These are phyloP conservation scores for Periconia sp. DNA, from an alignment of 2,329 filamentous ascomycete species.

Conservation along the genomic window DNA sequence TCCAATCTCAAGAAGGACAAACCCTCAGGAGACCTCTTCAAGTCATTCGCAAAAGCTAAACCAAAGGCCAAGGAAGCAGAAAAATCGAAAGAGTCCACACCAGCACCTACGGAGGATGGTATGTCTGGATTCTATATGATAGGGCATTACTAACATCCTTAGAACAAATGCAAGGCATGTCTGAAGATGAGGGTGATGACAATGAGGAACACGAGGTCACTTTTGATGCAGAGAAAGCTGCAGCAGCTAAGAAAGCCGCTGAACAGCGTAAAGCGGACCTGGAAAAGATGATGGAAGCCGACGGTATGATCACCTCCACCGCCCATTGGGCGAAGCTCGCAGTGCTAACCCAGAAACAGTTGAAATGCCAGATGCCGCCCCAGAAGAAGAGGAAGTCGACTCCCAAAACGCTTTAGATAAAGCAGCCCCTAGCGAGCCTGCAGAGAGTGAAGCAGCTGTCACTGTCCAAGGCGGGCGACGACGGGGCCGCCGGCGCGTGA, in stretches of 20 bases:
- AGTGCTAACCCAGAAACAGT: conserved; percentile 50
- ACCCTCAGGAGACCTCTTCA: conserved; percentile 70
- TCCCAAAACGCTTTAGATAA: conserved; percentile 34
- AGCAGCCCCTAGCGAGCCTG: conserved; percentile 31
- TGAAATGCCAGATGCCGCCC: conserved; percentile 63
- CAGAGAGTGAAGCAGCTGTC: conserved; percentile 45
- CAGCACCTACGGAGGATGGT: conserved; percentile 58
- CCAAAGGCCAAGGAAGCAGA: conserved; percentile 58
- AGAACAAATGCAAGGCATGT: conserved; percentile 62
- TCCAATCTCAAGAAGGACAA: conserved; percentile 63
- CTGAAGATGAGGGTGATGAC: conserved; percentile 48
- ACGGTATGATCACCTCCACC: conserved; percentile 52
- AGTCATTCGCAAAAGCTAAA: conserved; percentile 76
- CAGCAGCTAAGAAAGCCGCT: conserved; percentile 51
- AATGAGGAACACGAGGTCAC: conserved; percentile 37
- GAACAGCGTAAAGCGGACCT: conserved; percentile 71
- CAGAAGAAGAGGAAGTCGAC: conserved; percentile 40
- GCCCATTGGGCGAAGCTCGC: conserved; percentile 15
- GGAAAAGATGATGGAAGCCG: conserved; percentile 77
- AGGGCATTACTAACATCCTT: conserved; percentile 29
- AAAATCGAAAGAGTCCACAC: conserved; percentile 46
- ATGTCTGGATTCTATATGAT: conserved; percentile 12
- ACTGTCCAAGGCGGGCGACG: conserved; percentile 68
- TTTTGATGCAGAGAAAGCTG: conserved; percentile 38
- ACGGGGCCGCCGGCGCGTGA: conserved; percentile 78